Base-by-base conservation (phyloP, 768 basidiomycete genomes). In the Fistulinella prunicolor region DNA sequence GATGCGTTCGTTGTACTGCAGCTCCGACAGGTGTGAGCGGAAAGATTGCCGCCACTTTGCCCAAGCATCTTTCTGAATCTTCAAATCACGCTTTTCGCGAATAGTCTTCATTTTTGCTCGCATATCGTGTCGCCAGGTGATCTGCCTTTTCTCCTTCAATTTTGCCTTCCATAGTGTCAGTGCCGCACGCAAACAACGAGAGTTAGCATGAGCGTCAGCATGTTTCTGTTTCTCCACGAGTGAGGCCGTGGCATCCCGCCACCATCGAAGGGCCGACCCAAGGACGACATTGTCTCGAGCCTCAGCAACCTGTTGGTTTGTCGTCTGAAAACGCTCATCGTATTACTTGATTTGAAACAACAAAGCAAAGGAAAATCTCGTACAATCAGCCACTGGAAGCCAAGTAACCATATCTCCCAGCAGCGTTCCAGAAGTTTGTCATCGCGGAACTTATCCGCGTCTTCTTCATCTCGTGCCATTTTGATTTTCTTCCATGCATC, bases 401-500 rank as follows among this genome's bases (percentile, higher is more conserved):
- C 82, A 58, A 81, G 78, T 38, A 71, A 73, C 91, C 91, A 94
- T 49, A 84, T 78, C 40, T 83, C 78, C 81, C 83, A 87, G 58
- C 81, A 90, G 14, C 80, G 80, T 57, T 83, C 82, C 22, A 89
- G 43, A 47, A 92, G 67, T 43, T 73, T 75, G 43, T 82, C 79
- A 24, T 79, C 70, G 37, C 83, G 73, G 64, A 84, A 90, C 46
- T 72, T 71, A 62, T 83, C 86, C 17, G 91, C 91, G 23, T 81
- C 77, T 55, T 77, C 72, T 59, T 90, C 84, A 54, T 88, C 81
- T 56, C 80, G 79, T 38, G 79, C 75, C 73, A 85, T 79, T 59
- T 78, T 75, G 28, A 89, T 82, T 53, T 82, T 87, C 55, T 82
- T 82, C 86, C 88, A 92, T 0, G 84, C 84, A 48, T 87, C 84